Evolutionary conservation across 805 yeast genomes (phyloP).

Genomic region (Candida oleophila): DNA sequence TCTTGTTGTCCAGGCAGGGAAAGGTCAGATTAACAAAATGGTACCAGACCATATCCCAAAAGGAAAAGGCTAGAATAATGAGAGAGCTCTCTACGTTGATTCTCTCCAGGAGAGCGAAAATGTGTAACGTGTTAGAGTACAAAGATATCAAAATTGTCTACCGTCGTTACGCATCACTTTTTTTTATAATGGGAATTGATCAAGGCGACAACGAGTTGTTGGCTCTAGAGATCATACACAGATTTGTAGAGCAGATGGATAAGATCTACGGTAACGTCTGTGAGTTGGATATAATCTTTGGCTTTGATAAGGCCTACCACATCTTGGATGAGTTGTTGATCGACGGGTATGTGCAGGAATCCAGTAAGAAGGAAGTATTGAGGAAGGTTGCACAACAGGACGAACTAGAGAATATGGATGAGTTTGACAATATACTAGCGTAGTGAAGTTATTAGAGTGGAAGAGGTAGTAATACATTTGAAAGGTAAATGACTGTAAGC

Average conservation of each 20-base stretch:
- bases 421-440: conserved; percentile 42
- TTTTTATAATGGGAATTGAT: conserved; percentile 85
- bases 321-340: conserved; percentile 85
- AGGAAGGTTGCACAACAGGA: conserved; percentile 81
- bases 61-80: conserved; percentile 80
- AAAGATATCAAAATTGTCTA: conserved; percentile 83
- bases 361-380: conserved; percentile 76
- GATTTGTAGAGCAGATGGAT: conserved; percentile 97
- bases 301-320: conserved; percentile 90
- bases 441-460: conserved; percentile 8
- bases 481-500: too few relatives aligned
- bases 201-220: conserved; percentile 82
- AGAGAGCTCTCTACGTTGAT: conserved; percentile 85
- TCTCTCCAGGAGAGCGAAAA: conserved; percentile 81
- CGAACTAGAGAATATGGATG: conserved; percentile 77
- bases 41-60: conserved; percentile 82
- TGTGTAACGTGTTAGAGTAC: conserved; percentile 93
- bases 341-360: conserved; percentile 86
- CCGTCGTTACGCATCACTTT: conserved; percentile 89
- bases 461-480: background rate
- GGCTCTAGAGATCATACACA: conserved; percentile 82
- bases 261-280: conserved; percentile 93
- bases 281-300: conserved; percentile 94
- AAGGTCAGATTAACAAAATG: conserved; percentile 91
- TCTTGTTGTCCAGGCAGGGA: conserved; percentile 90